These are phyloP conservation scores for Leccinum ochraceum DNA, from an alignment of 768 basidiomycete genomes.

Conservation along the genomic window DNA sequence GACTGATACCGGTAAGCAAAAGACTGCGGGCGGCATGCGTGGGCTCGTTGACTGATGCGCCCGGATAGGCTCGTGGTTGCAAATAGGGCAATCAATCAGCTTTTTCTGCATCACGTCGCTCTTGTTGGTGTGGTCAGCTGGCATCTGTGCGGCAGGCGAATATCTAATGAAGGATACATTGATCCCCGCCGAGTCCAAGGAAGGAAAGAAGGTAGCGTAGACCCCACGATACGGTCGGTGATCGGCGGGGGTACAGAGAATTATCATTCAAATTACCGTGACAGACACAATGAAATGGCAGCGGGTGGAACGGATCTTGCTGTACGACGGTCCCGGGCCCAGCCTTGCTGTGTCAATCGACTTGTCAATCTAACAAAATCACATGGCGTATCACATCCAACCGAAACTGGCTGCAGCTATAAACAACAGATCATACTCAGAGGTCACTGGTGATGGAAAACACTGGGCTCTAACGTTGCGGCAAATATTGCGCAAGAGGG, in stretches of 20 bases:
- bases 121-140: slow-evolving; percentile 76
- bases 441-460: background rate
- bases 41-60: slow-evolving; percentile 6
- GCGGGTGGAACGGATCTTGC: slow-evolving; percentile 1
- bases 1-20: slow-evolving; percentile 64
- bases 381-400: background rate
- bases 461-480: background rate
- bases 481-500: background rate
- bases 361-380: background rate
- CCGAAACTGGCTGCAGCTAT: background rate
- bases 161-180: slow-evolving; percentile 53
- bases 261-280: background rate
- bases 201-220: slow-evolving; percentile 25
- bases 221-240: slow-evolving; percentile 25
- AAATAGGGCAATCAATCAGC: slow-evolving; percentile 86
- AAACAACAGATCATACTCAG: background rate
- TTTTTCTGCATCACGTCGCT: slow-evolving; percentile 86
- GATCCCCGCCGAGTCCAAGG: slow-evolving; percentile 18
- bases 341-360: background rate
- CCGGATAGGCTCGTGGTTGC: slow-evolving; percentile 74
- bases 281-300: background rate
- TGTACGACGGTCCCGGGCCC: background rate
- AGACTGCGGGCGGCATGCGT: background rate
- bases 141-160: slow-evolving; percentile 73
- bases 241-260: background rate